phyloP scores from a whole-genome alignment of 805 yeast genomes.

The Nakazawaea ernobii region DNA sequence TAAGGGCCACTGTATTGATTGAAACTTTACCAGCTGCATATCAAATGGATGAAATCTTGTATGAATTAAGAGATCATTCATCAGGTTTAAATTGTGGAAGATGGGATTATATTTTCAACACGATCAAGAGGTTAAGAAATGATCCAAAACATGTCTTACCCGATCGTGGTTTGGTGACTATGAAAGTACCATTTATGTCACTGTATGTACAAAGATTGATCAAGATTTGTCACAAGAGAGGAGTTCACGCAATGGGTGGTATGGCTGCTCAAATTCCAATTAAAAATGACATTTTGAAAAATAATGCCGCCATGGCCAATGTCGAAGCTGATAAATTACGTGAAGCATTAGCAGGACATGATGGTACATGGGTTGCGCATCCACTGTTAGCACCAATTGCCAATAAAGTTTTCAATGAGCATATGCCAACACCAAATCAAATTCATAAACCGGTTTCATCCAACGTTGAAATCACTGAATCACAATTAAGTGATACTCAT shows the following conservation, averaged over 20 bases:
- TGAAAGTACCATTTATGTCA: slow-evolving; percentile 78
- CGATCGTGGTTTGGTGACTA: slow-evolving; percentile 74
- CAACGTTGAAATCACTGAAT: slow-evolving; percentile 36
- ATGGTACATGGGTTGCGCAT: slow-evolving; percentile 88
- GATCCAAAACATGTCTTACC: slow-evolving; percentile 64
- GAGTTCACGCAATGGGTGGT: slow-evolving; percentile 86
- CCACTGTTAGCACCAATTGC: slow-evolving; percentile 77
- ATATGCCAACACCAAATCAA: slow-evolving; percentile 83
- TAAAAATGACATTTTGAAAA: slow-evolving; percentile 58
- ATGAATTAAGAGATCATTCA: slow-evolving; percentile 70
- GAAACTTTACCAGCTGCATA: slow-evolving; percentile 83
- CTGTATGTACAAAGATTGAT: slow-evolving; percentile 71
- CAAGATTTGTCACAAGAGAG: slow-evolving; percentile 68
- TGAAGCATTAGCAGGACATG: slow-evolving; percentile 76
- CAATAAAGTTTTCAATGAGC: slow-evolving; percentile 62
- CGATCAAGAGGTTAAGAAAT: slow-evolving; percentile 70
- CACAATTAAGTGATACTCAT: slow-evolving; percentile 56
- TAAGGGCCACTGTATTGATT: slow-evolving; percentile 75
- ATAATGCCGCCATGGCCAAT: slow-evolving; percentile 62
- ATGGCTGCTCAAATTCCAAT: slow-evolving; percentile 88
- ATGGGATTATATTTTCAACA: slow-evolving; percentile 84
- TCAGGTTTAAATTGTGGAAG: slow-evolving; percentile 84
- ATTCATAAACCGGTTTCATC: slow-evolving; percentile 28
- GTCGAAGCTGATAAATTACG: slow-evolving; percentile 72
- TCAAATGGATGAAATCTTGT: slow-evolving; percentile 82